Base-by-base conservation (phyloP, 345 rosid genomes). In the Luvunga scandens region DNA sequence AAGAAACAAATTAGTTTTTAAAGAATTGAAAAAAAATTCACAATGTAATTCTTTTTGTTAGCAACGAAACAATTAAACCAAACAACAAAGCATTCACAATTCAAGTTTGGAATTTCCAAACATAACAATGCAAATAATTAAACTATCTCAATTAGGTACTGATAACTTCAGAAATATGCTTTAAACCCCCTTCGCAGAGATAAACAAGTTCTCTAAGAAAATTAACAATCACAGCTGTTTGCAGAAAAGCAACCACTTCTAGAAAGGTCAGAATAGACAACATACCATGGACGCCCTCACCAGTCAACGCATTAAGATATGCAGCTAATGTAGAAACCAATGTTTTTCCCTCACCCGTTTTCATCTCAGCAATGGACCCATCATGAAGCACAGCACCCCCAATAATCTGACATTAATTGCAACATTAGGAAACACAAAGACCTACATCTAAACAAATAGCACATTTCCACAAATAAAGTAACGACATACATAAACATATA, bases 321-420 rank as follows among this genome's bases (percentile, higher is more conserved):
- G 98, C 98, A 48, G 98, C 95, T 82, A 95, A 84, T n/a, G 99
- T 93, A 56, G 99, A 95, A 70, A 95, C 99, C 80, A 95, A 81
- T 73, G 99, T 93, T 86, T 95, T 95, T 61, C 99, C 99, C 83
- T 93, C 98, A 34, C 98, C 98, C 3, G 98, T 95, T 89, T 92
- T 93, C 98, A 95, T 95, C 90, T 95, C 98, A 0, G 98, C 95
- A 85, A 95, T 95, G 81, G 95, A 92, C 64, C 98, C 98, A 74
- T 93, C 98, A 84, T 95, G 98, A 84, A 95, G 98, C 75, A 95
- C 98, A 14, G 98, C 97, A 56, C 98, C 98, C 72, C 98, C 98
- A 85, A 95, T 93, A 80, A 95, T 87, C 98, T 93, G 75, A 85
- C 27, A 82, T 79, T 34, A 75, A 50, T 82, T 61, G 66, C 56